Evolutionary conservation across 228 moss, liverwort and hornwort species (phyloP).

Genomic region (Sphagnum magellanicum): DNA sequence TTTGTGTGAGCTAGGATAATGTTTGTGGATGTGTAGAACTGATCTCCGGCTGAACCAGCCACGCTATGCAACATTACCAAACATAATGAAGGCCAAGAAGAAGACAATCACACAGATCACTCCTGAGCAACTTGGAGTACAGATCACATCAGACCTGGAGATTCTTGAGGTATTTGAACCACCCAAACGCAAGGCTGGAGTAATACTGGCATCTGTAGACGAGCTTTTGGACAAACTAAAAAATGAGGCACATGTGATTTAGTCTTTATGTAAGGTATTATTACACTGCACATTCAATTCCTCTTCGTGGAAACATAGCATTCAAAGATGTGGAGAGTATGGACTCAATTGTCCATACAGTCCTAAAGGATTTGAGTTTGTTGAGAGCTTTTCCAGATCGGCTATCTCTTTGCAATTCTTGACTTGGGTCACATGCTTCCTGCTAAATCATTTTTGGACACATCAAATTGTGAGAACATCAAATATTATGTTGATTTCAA

Average conservation of each 20-base stretch:
- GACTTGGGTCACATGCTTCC: too few relatives aligned
- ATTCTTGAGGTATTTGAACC: constrained; percentile 79
- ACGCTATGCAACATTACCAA: constrained; percentile 90
- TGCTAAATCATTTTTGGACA: too few relatives aligned
- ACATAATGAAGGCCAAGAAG: constrained; percentile 98
- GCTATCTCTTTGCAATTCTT: too few relatives aligned
- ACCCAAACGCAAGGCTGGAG: constrained; percentile 72
- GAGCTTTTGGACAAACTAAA: constrained; percentile 91
- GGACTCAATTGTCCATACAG: too few relatives aligned
- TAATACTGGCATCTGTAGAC: constrained; percentile 82
- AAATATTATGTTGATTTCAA: too few relatives aligned
- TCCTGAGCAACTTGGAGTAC: constrained; percentile 77
- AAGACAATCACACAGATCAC: constrained; percentile 75
- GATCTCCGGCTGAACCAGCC: constrained; percentile 90
- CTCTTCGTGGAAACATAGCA: too few relatives aligned
- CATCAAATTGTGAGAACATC: too few relatives aligned
- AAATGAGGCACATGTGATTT: constrained; percentile 80
- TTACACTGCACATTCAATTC: too few relatives aligned
- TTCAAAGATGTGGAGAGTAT: too few relatives aligned
- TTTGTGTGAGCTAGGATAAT: neutral
- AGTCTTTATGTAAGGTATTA: constrained; percentile 1
- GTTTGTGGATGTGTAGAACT: constrained; percentile 29
- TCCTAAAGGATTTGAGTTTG: too few relatives aligned
- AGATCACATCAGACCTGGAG: constrained; percentile 52
- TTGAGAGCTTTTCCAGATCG: too few relatives aligned